Evolutionary conservation across 805 yeast species (phyloP), one percentile per base, ranked within the genome.

Genomic region (Cyberlindnera maritima): DNA sequence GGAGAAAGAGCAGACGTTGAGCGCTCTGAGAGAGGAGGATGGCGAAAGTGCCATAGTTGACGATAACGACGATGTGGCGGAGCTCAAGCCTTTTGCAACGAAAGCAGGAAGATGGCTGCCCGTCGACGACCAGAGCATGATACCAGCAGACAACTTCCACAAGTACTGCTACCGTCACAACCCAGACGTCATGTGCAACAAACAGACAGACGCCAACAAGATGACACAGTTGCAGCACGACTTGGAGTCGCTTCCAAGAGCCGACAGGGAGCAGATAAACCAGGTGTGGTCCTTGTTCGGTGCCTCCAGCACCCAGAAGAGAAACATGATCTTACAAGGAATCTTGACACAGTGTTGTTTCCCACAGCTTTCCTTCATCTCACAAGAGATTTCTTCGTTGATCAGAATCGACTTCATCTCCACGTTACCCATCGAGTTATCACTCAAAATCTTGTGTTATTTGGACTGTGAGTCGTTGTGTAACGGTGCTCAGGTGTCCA

Each of bases 401-500:
- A 85, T 94, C 49, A 82, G 91, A 55, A 88, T 94, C 50, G 99
- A 94, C 67, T 92, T 90, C 61, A 80, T 94, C 29, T 73, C 86
- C 35, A 83, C 90, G 7, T 73, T 94, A 39, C 99, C 99, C 2
- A 76, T 81, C 48, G 99, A 94, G 63, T 69, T 94, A 39, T 77
- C 96, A 2, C 75, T 90, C 54, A 90, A 89, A 64, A 83, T 94
- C 26, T 69, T 94, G 39, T 87, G 96, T 58, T 92, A 88, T 63
- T 69, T 94, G 50, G 99, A 94, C 64, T 92, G 98, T 67, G 84
- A 82, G 43, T 88, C 96, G n/a, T 75, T 94, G 38, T 91, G 97
- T 65, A 83, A 80, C 55, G 97, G 98, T 0, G 96, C 97, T 0
- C 95, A 86, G 68, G 99, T 94, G 2, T 85, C 91, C 28, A 79